Percentiles rank a stretch among this genome's conserved stretches.
Conservation (phyloP, 495 filamentous ascomycete species). For the Annulohypoxylon nitens region DNA sequence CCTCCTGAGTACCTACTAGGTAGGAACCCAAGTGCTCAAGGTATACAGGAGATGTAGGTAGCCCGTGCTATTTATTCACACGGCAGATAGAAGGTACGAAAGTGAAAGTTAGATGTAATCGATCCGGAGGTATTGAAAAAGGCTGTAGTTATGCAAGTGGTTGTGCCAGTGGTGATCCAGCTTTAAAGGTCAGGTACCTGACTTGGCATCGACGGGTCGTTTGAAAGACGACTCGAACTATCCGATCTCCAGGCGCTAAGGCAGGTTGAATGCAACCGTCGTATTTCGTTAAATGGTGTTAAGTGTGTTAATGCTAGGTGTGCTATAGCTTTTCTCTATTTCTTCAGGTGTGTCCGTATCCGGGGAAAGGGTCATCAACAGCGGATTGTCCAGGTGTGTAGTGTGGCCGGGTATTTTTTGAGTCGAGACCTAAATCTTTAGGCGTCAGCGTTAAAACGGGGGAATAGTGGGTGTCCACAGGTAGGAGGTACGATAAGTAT, state of each 20-base stretch:
- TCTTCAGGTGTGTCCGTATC: conserved; percentile 7
- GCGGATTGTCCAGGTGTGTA: neutral
- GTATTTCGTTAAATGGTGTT: neutral
- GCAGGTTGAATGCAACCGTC: neutral
- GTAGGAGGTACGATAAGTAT: conserved; percentile 10
- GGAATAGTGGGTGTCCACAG: neutral
- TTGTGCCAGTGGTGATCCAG: neutral
- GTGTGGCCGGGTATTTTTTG: neutral
- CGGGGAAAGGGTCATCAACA: conserved; percentile 8
- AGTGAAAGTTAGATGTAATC: conserved; percentile 2
- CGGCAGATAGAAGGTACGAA: neutral
- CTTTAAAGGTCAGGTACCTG: neutral
- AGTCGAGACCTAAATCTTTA: conserved; percentile 23
- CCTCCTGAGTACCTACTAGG: neutral
- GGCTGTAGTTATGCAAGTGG: neutral
- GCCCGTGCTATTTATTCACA: neutral
- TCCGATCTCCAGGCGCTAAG: neutral
- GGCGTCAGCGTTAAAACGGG: conserved; percentile 18
- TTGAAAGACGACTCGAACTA: conserved; percentile 5
- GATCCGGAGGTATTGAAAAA: conserved; percentile 14
- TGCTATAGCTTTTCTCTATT: neutral
- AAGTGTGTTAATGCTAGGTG: neutral
- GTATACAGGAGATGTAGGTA: neutral
- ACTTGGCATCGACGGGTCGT: conserved; percentile 9
- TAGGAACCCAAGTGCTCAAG: neutral